Percentiles rank a stretch among this genome's conserved stretches.
Conservation (phyloP, 2,329 filamentous ascomycete genomes). For the Cordyceps farinosa region DNA sequence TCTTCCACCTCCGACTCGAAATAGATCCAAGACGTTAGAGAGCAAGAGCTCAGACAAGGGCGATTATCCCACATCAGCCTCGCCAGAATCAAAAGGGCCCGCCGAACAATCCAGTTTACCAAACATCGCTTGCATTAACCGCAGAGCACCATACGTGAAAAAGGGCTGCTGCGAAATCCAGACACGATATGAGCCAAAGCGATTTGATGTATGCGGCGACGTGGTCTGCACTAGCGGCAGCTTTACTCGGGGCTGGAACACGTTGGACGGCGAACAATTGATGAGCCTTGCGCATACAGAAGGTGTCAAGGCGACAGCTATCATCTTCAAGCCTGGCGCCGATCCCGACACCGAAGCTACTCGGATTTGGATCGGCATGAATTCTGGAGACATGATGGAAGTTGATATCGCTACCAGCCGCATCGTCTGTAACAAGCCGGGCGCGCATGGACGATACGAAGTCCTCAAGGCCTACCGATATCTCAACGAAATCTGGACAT, state of each 20-base stretch:
- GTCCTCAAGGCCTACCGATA: conserved; percentile 83
- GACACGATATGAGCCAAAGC: conserved; percentile 81
- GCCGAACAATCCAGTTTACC: conserved; percentile 66
- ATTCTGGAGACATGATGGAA: conserved; percentile 82
- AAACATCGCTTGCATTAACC: conserved; percentile 78
- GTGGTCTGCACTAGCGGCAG: conserved; percentile 83
- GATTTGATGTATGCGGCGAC: conserved; percentile 85
- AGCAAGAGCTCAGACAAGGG: conserved; percentile 29
- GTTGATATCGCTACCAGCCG: conserved; percentile 74
- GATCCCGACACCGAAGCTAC: conserved; percentile 77
- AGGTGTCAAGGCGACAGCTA: conserved; percentile 73
- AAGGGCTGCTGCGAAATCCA: conserved; percentile 71
- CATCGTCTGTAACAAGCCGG: conserved; percentile 63
- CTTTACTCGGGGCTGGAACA: conserved; percentile 83
- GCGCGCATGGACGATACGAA: conserved; percentile 73
- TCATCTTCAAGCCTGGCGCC: conserved; percentile 80
- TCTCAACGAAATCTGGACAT: conserved; percentile 85
- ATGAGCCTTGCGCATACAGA: conserved; percentile 83
- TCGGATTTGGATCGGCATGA: conserved; percentile 86
- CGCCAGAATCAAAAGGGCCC: conserved; percentile 40
- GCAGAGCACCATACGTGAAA: conserved; percentile 73
- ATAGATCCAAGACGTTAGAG: conserved; percentile 38
- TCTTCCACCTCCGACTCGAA: conserved; percentile 30
- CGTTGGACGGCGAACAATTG: conserved; percentile 74
- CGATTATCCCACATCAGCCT: conserved; percentile 19